Base-by-base conservation (phyloP, 2,329 filamentous ascomycete genomes). In the Neophaeococcomyces aloes region DNA sequence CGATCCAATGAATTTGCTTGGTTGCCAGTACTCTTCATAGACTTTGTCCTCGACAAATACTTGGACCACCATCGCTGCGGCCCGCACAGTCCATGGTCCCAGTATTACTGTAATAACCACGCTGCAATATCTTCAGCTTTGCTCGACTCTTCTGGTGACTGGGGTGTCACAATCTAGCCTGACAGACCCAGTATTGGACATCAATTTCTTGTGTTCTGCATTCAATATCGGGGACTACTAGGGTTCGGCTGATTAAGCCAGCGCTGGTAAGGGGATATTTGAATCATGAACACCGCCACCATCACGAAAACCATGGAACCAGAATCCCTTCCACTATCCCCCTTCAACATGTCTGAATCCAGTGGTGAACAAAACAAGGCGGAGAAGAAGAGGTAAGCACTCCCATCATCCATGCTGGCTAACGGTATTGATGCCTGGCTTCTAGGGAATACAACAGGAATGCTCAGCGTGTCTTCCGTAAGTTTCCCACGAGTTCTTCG, bases 401-500 rank as follows among this genome's bases (percentile, higher is more conserved):
- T 15, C 11, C 7, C 35, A 14, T 29, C 38, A 10, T 25, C 4
- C 13, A 3, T 10, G 30, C 4, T 14, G 19, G 2, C 30, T 18
- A 3, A 17, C 30, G 29, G 19, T 42, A 36, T 48, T 54, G 36
- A 51, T 43, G 13, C 18, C 30, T 27, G 19, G 14, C 18, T 31
- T 19, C 3, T 38, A 57, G 56, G 45, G 57, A 59, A 46, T 60
- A 60, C 51, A 68, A 68, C 47, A 59, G 65, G 37, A 62, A 67
- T 50, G 65, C 65, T 36, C 65, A 68, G 45, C 53, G 65, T 51
- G 63, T 67, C 50, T 68, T 68, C 49, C 62, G 65, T 67, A 64
- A 52, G 63, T 53, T 31, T 18, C 30, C 39, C 23, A 33, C 34
- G 18, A 27, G 34, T 19, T 34, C 32, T 14, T 25, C 37, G 10